Conservation (phyloP, 2,329 filamentous ascomycete genomes). For the Coniochaeta prunicola region DNA sequence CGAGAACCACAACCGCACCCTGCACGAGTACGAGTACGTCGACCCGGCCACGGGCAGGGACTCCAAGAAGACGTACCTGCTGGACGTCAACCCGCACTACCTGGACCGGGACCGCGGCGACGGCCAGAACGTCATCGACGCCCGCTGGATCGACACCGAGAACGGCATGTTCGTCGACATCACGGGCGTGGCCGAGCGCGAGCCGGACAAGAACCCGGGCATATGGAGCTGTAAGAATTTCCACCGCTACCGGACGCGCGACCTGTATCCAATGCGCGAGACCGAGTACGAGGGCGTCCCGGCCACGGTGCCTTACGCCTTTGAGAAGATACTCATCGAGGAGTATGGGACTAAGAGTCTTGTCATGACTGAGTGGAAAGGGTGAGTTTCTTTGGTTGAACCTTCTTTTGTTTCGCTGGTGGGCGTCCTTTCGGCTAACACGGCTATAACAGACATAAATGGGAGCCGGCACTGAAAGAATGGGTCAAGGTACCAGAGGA, state of each 20-base stretch:
- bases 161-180: slow-evolving; percentile 82
- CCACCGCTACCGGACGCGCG: slow-evolving; percentile 62
- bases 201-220: slow-evolving; percentile 51
- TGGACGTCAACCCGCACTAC: slow-evolving; percentile 71
- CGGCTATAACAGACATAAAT: slow-evolving; percentile 42
- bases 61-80: slow-evolving; percentile 49
- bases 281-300: slow-evolving; percentile 68
- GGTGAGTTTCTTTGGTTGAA: slow-evolving; percentile 36
- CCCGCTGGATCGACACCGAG: slow-evolving; percentile 68
- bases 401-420: not conserved
- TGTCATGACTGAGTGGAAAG: slow-evolving; percentile 51
- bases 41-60: slow-evolving; percentile 28
- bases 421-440: slow-evolving; percentile 8
- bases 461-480: slow-evolving; percentile 49
- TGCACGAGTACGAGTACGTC: slow-evolving; percentile 45
- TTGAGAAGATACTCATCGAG: slow-evolving; percentile 56
- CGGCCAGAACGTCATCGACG: slow-evolving; percentile 75
- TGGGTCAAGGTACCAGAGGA: slow-evolving; percentile 41
- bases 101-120: slow-evolving; percentile 53
- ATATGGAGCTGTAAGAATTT: slow-evolving; percentile 75
- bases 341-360: slow-evolving; percentile 61
- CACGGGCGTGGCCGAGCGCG: slow-evolving; percentile 64
- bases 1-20: slow-evolving; percentile 60
- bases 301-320: slow-evolving; percentile 62
- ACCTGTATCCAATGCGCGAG: slow-evolving; percentile 69